Conservation (phyloP, 257 asterid genomes). For the Solanum infundibuliforme region DNA sequence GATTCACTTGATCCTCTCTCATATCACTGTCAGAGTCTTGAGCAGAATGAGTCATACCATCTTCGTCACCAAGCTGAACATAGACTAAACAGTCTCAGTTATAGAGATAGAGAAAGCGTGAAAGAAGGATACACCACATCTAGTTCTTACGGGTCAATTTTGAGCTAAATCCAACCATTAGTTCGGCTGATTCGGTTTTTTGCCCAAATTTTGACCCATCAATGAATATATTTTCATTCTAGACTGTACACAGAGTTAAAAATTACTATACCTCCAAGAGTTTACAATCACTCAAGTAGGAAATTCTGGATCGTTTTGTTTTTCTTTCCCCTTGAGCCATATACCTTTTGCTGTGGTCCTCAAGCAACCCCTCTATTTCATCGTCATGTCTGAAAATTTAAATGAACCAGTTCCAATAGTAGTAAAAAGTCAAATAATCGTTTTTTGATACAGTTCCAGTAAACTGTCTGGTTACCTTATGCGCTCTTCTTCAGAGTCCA, state of each 20-base stretch:
- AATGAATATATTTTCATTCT: neutral
- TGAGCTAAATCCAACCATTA: no score
- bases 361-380: slow-evolving; percentile 48
- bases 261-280: neutral
- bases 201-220: neutral
- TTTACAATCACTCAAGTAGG: slow-evolving; percentile 34
- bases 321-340: slow-evolving; percentile 62
- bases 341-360: slow-evolving; percentile 58
- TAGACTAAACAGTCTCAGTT: no score
- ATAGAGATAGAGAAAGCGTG: neutral
- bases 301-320: slow-evolving; percentile 51
- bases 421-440: neutral
- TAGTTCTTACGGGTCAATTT: neutral
- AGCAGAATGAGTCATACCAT: slow-evolving; percentile 31
- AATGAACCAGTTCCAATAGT: neutral
- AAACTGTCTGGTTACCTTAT: slow-evolving; percentile 28
- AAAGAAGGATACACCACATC: neutral
- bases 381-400: slow-evolving; percentile 50
- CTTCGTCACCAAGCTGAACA: slow-evolving; percentile 32
- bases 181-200: neutral
- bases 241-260: neutral
- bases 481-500: slow-evolving; percentile 84
- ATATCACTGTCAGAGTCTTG: slow-evolving; percentile 58
- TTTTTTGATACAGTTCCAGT: neutral
- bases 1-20: slow-evolving; percentile 47